Base-by-base conservation (phyloP, 164 flowering plant species). In the Stephania cephalantha region DNA sequence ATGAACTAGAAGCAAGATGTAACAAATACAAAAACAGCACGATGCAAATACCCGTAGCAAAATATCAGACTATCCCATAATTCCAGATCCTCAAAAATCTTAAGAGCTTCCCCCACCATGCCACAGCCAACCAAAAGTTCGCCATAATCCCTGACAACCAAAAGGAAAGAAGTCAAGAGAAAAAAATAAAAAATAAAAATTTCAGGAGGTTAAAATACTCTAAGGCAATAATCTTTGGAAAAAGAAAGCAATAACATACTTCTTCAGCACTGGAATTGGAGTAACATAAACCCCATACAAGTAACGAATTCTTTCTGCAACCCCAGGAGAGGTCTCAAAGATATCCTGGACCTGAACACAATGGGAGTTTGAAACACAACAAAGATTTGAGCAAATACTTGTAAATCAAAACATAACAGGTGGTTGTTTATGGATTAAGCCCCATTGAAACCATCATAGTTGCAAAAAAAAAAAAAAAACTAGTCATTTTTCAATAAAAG, bases 21-120 rank as follows among this genome's bases (percentile, higher is more conserved):
- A 31, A 48, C 31, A 15, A 45, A 61, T n/a, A 15, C 20, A 58
- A 6, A 58, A 18, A 11, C 22, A 44, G 69, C 67, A 30, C 30
- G 9, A 1, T 50, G 48, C 4, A 75, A 75, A 69, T 86, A 93
- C 96, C 94, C 69, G 78, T 95, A 88, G 81, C 99, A 93, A 67
- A 82, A 77, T 71, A 95, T 95, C n/a, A 95, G 83, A 81, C 88
- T 92, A 79, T 95, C 97, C 99, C 99, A 95, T n/a, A 95, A 82
- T 82, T 95, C 98, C 46, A 93, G 82, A 71, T 88, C 89, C 84
- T 95, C 97, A 79, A 91, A 95, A 55, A 86, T 83, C 83, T 82
- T 90, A 68, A 93, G 74, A 10, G 99, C 97, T 79, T 95, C 99
- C 22, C 99, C 97, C 13, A 92, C 76, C 86, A 95, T 80, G 76